Base-by-base conservation (phyloP, 2,329 filamentous ascomycete genomes). In the Thelonectria blattea region DNA sequence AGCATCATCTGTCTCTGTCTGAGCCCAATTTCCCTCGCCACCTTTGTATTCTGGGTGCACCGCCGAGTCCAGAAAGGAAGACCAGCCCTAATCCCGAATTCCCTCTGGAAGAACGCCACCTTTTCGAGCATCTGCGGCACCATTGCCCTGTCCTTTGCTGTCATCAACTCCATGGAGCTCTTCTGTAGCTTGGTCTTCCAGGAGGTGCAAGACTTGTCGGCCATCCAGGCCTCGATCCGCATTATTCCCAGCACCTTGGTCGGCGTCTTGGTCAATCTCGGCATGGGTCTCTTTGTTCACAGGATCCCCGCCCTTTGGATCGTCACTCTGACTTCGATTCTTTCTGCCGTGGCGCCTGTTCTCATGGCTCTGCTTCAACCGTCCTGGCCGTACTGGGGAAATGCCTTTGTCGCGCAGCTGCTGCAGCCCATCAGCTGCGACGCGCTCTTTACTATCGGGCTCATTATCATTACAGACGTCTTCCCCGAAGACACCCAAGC, bases 21-120 rank as follows among this genome's bases (percentile, higher is more conserved):
- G 3, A 77, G 79, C 4, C 61, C 80, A 2, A 63, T 75, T 3
- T 64, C 80, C 2, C 70, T 86, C 3, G 80, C 81, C 0, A 66
- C 73, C 0, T 89, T 89, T 67, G 73, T 83, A 45, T 68, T 75
- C 10, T 89, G 86, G 86, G 79, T 86, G 49, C 76, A 78, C 11
- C 74, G 76, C 3, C 83, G 82, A 50, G 80, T 82, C 49, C 74
- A 72, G 11, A 67, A 71, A 0, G 75, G 76, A 10, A 76, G 75
- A 3, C 81, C 85, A 12, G 85, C 85, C 0, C 70, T 89, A 8
- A 88, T 89, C 20, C 87, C 87, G 0, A 88, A 89, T 68, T 81
- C 80, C 0, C 73, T 89, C 0, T 89, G 87, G 87, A 78, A 74
- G n/a, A 87, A 85, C 46, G 70, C 72, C 0, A 72, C 81, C 3